Percentiles rank a stretch among this genome's conserved stretches.
phyloP scores from a whole-genome alignment of 495 filamentous ascomycete genomes.

The Penicillium canescens region DNA sequence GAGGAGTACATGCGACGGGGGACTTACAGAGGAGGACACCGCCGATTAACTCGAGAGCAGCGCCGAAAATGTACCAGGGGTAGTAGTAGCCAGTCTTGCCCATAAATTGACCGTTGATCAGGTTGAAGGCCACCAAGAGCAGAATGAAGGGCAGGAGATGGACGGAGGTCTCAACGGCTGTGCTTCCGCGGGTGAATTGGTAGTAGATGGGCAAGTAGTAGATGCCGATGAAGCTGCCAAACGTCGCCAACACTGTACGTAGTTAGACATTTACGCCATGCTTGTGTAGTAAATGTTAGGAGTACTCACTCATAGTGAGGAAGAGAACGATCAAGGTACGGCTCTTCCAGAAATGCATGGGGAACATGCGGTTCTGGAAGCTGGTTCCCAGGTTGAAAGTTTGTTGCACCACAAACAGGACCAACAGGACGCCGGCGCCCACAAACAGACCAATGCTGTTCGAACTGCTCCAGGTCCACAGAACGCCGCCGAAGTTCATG shows the following conservation, averaged over 20 bases:
- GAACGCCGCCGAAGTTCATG: slow-evolving; percentile 54
- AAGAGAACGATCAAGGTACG: not conserved
- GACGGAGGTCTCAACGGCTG: slow-evolving; percentile 50
- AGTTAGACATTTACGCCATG: no score
- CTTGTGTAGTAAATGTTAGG: no score
- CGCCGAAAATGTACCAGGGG: slow-evolving; percentile 56
- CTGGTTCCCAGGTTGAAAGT: slow-evolving; percentile 52
- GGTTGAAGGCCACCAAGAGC: slow-evolving; percentile 44
- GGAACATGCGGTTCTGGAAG: slow-evolving; percentile 48
- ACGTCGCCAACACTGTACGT: not conserved
- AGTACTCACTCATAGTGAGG: not conserved
- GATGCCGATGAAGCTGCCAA: slow-evolving; percentile 19
- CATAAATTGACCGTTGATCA: slow-evolving; percentile 54
- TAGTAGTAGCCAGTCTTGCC: slow-evolving; percentile 54
- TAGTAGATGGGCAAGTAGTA: slow-evolving; percentile 55
- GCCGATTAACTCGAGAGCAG: slow-evolving; percentile 49
- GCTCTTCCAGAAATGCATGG: slow-evolving; percentile 41
- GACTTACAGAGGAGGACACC: slow-evolving; percentile 48
- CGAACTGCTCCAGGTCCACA: slow-evolving; percentile 53
- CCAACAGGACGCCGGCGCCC: slow-evolving; percentile 50
- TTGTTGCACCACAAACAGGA: slow-evolving; percentile 53
- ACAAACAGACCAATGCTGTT: slow-evolving; percentile 56
- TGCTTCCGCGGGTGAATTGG: slow-evolving; percentile 55
- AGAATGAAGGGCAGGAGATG: slow-evolving; percentile 60
- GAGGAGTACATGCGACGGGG: not conserved